Conservation (phyloP, 305 asterid genomes). For the Striga hermonthica region DNA sequence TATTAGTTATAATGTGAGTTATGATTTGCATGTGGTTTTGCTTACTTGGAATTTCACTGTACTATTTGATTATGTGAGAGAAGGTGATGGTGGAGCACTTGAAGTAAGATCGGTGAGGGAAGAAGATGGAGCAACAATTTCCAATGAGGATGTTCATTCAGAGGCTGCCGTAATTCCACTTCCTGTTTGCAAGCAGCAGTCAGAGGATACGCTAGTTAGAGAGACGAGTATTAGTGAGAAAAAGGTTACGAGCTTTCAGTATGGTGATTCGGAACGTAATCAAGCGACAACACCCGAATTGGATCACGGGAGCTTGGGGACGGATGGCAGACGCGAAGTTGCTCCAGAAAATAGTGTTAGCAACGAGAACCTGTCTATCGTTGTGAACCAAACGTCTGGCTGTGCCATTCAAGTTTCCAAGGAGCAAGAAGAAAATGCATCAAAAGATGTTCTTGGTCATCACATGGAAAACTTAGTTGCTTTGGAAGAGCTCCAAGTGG, state of each 20-base stretch:
- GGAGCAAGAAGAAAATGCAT: constrained; percentile 33
- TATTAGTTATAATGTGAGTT: constrained; percentile 2
- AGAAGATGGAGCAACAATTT: constrained; percentile 28
- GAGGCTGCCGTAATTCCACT: constrained; percentile 24
- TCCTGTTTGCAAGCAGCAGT: constrained; percentile 29
- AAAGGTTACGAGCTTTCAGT: constrained; percentile 25
- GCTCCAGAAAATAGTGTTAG: constrained; percentile 25
- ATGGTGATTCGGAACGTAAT: constrained; percentile 27
- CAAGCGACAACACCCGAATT: constrained; percentile 30
- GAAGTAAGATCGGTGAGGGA: constrained; percentile 34
- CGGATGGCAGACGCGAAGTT: constrained; percentile 32
- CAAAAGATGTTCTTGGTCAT: constrained; percentile 30
- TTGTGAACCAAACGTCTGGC: constrained; percentile 30
- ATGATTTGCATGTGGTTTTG: constrained; percentile 4
- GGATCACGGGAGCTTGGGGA: constrained; percentile 19
- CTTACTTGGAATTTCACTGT: neutral
- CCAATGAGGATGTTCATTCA: constrained; percentile 28
- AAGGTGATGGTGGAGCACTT: constrained; percentile 35
- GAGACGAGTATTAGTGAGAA: constrained; percentile 32
- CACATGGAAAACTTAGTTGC: constrained; percentile 37
- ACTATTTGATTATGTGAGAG: constrained; percentile 20
- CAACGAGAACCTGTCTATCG: constrained; percentile 31
- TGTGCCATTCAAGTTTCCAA: constrained; percentile 29
- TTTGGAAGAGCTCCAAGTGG: constrained; percentile 31
- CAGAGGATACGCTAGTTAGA: constrained; percentile 30